Evolutionary conservation across 1,284 basidiomycete species (phyloP), one percentile per base, ranked within the genome.

Genomic region (Heterobasidion occidentale): DNA sequence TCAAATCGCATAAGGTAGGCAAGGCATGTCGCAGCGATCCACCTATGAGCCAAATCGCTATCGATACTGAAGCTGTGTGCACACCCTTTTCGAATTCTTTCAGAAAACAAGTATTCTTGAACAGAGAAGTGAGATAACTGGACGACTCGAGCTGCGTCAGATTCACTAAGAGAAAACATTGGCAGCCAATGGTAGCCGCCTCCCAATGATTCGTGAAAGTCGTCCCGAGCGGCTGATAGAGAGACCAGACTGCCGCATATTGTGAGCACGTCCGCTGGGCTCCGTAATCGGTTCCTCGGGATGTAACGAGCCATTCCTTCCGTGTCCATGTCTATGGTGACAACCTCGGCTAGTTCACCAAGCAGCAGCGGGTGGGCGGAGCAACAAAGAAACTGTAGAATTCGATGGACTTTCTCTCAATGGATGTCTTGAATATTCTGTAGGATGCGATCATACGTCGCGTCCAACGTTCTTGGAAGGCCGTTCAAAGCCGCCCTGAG

Each of bases 381-480:
- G 9, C 19, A 52, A 1, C 19, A 19, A 1, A 58, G 55, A 35
- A 55, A 58, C 46, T 58, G 55, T 36, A 58, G 38, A 14, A 58
- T 33, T 46, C 47, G 49, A 48, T 46, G 46, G 0, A 50, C 42
- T 4, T 47, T 27, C 8, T 48, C 9, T 42, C 27, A 33, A n/a
- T 57, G 46, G 3, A 36, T 38, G 9, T 44, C 17, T 7, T 44
- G 46, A n/a, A 53, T 53, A 19, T 44, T 33, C 15, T 53, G 42
- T 34, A 56, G 47, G 11, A 47, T 42, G 19, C 57, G 50, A 14
- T 53, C 51, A 44, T 58, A 58, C 8, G 57, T 58, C 47, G 33
- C 56, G n/a, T 53, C 47, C 3, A 58, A 34, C 0, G 56, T 51
- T 17, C 51, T 36, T 2, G 56, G 56, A 4, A 58, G 42, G 20